Base-by-base conservation (phyloP, 495 filamentous ascomycete genomes). In the Tuber calosporum region DNA sequence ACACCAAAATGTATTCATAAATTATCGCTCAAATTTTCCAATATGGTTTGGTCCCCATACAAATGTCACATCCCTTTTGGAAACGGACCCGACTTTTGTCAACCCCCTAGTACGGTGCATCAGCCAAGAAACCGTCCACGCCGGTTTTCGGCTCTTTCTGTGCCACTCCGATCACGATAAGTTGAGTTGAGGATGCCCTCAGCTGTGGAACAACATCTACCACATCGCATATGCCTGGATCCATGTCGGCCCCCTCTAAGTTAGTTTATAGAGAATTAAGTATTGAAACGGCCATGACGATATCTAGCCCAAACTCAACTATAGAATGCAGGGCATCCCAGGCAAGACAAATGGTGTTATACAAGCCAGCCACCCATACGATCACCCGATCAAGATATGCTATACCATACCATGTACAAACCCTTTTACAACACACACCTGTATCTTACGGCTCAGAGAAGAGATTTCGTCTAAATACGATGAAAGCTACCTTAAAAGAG, bases 391-490 rank as follows among this genome's bases (percentile, higher is more conserved):
- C 30, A 39, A 36, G 22, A 34, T 37, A 69, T 62, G 26, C 26
- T 62, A 62, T 62, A 34, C 13, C 26, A 62, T 62, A 34, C 13
- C 26, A 34, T 4, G 3, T 34, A 62, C 26, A 34, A 62, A 13
- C 53, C 53, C 53, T 17, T 30, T 34, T 17, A 34, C 53, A 62
- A 11, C 48, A 30, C 8, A 30, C 53, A 62, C 26, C 34, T 62
- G 26, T 62, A 69, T 45, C 73, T 20, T 72, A 19, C 43, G 30
- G 39, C 34, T 53, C 42, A 69, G 76, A 78, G 76, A 69, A 77
- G 76, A 78, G 75, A 78, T 78, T 78, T 77, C 73, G 76, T 73
- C 70, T 42, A 77, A 77, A 75, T 78, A 77, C 77, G 40, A 26
- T 70, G 68, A 73, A 73, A 69, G 45, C 68, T 73, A 45, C 70